Conservation (phyloP, 2,329 filamentous ascomycete genomes). For the Clarireedia paspali region DNA sequence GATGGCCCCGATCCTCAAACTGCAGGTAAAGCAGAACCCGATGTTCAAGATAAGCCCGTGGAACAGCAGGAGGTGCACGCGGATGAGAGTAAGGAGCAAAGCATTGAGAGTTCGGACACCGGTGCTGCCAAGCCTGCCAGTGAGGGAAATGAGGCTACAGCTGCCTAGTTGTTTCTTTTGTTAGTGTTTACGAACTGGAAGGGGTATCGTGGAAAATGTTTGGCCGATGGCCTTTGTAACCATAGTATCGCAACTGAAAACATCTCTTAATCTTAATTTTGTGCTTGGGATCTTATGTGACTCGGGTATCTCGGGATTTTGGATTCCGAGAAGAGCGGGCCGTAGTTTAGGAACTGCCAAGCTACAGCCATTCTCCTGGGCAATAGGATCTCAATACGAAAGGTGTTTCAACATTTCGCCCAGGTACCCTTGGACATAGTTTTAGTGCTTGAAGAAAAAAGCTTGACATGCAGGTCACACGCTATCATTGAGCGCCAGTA, state of each 20-base stretch:
- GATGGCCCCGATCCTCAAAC: slow-evolving; percentile 55
- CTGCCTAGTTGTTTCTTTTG: slow-evolving; percentile 18
- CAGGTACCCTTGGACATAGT: too few species aligned
- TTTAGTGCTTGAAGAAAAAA: too few species aligned
- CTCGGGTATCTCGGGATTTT: background rate
- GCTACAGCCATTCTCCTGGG: too few species aligned
- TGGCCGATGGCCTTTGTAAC: slow-evolving; percentile 6
- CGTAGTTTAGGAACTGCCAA: too few species aligned
- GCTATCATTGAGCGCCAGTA: too few species aligned
- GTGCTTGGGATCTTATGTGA: background rate
- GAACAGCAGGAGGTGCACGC: slow-evolving; percentile 34
- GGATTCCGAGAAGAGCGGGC: background rate
- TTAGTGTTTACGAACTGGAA: slow-evolving; percentile 1
- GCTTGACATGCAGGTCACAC: too few species aligned
- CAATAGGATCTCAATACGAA: too few species aligned
- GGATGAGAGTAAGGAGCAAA: slow-evolving; percentile 52
- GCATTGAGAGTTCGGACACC: slow-evolving; percentile 38
- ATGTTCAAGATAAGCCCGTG: slow-evolving; percentile 35
- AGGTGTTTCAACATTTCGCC: too few species aligned
- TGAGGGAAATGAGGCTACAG: slow-evolving; percentile 51
- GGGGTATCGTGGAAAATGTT: slow-evolving; percentile 1
- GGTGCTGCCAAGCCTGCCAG: slow-evolving; percentile 52
- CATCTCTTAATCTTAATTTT: background rate
- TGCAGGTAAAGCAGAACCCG: slow-evolving; percentile 31
- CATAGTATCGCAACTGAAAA: slow-evolving; percentile 6